Conservation (phyloP, 2,329 filamentous ascomycete species). For the Fusarium duplospermum region DNA sequence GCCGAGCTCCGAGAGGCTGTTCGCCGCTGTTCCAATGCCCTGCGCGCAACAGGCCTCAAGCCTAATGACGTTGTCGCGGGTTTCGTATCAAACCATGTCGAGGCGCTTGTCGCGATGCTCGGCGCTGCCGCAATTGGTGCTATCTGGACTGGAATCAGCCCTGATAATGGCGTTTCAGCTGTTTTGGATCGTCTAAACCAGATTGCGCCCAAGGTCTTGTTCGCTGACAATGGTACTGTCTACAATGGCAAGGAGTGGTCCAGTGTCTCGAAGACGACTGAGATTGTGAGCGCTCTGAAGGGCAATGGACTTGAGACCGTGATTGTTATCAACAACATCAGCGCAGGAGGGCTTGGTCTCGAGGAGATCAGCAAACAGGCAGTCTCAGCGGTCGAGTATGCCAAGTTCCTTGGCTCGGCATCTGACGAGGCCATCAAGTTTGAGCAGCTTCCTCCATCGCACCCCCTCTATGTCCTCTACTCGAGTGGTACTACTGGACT, state of each 20-base stretch:
- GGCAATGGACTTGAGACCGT: slow-evolving; percentile 73
- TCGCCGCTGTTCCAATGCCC: slow-evolving; percentile 75
- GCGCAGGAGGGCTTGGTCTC: slow-evolving; percentile 55
- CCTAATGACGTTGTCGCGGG: slow-evolving; percentile 70
- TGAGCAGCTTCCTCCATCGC: slow-evolving; percentile 82
- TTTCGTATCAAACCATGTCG: slow-evolving; percentile 90
- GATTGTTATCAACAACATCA: slow-evolving; percentile 78
- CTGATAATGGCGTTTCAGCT: slow-evolving; percentile 91
- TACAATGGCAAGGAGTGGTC: slow-evolving; percentile 94
- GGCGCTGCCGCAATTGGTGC: slow-evolving; percentile 85
- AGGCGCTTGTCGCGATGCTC: slow-evolving; percentile 89
- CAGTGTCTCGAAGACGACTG: slow-evolving; percentile 80
- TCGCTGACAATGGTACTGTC: slow-evolving; percentile 86
- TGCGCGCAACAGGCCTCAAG: slow-evolving; percentile 73
- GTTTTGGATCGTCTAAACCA: slow-evolving; percentile 89
- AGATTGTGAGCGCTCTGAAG: slow-evolving; percentile 75
- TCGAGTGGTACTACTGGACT: slow-evolving; percentile 88
- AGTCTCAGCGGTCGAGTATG: slow-evolving; percentile 58
- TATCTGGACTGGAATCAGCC: slow-evolving; percentile 92
- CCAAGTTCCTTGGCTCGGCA: slow-evolving; percentile 56
- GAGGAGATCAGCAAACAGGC: slow-evolving; percentile 54
- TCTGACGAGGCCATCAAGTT: slow-evolving; percentile 68
- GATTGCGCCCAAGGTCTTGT: slow-evolving; percentile 84
- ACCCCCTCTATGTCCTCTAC: slow-evolving; percentile 94
- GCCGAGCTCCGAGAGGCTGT: slow-evolving; percentile 82